Percentiles rank a stretch among this genome's conserved stretches.
Conservation (phyloP, 306 rosid genomes). For the Quillaja saponaria region DNA sequence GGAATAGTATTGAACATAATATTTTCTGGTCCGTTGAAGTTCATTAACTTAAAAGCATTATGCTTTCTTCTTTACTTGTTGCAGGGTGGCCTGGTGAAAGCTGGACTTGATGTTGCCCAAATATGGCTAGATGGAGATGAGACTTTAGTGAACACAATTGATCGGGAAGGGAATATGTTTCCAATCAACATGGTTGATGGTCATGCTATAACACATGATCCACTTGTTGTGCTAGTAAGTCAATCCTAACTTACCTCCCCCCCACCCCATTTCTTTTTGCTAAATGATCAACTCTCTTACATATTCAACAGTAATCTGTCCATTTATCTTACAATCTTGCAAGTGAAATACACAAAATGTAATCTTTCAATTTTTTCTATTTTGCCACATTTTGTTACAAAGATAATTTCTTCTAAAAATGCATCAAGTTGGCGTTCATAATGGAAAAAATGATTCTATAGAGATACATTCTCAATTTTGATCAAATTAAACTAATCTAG, state of each 20-base stretch:
- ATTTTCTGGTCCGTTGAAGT: constrained; percentile 3
- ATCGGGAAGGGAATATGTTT: constrained; percentile 76
- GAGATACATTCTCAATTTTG: no score
- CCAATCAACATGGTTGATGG: constrained; percentile 84
- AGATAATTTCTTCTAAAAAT: no score
- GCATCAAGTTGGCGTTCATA: no score
- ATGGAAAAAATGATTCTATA: not conserved
- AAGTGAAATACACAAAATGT: no score
- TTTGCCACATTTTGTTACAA: no score
- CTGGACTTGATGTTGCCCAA: constrained; percentile 93
- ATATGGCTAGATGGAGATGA: constrained; percentile 97
- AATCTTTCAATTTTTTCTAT: no score
- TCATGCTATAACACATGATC: constrained; percentile 90
- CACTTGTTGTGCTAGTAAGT: constrained; percentile 92
- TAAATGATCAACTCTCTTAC: no score
- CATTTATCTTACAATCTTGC: no score
- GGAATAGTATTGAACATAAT: not conserved
- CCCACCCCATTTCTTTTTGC: not conserved
- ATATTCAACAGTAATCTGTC: no score
- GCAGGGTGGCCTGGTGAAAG: constrained; percentile 94
- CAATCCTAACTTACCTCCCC: not conserved
- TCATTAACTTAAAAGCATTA: constrained; percentile 4
- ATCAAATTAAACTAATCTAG: not conserved
- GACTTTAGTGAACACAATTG: constrained; percentile 88
- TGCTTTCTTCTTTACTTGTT: constrained; percentile 13